Percentiles rank a stretch among this genome's conserved stretches.
phyloP scores from a whole-genome alignment of 2,329 filamentous ascomycete genomes.

The Cercospora sp. region DNA sequence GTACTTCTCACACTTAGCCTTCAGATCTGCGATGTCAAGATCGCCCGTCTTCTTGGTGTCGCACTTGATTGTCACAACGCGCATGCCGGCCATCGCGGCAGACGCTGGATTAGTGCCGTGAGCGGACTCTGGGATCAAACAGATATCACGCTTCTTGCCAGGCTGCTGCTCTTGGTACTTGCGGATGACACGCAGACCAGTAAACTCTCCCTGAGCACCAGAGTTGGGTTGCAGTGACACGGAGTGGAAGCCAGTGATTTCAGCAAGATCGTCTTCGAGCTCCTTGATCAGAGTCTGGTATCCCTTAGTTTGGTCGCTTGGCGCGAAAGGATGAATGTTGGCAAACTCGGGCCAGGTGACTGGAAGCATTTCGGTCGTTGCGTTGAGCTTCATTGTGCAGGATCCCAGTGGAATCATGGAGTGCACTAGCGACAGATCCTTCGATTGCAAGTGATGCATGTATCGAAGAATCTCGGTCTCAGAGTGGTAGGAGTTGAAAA shows the following conservation, averaged over 20 bases:
- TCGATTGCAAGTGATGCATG: slow-evolving; percentile 89
- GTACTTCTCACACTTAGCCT: slow-evolving; percentile 86
- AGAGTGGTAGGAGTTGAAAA: slow-evolving; percentile 93
- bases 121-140: slow-evolving; percentile 90
- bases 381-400: slow-evolving; percentile 98
- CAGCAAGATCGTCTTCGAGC: slow-evolving; percentile 72
- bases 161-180: slow-evolving; percentile 73
- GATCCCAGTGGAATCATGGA: slow-evolving; percentile 98
- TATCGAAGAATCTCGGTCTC: slow-evolving; percentile 94
- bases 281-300: slow-evolving; percentile 70
- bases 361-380: slow-evolving; percentile 88
- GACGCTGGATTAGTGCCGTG: slow-evolving; percentile 96
- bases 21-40: slow-evolving; percentile 80
- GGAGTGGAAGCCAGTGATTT: slow-evolving; percentile 87
- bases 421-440: slow-evolving; percentile 89
- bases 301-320: slow-evolving; percentile 62
- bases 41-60: slow-evolving; percentile 77
- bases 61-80: slow-evolving; percentile 89
- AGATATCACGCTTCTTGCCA: slow-evolving; percentile 78
- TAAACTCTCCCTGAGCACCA: slow-evolving; percentile 92
- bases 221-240: slow-evolving; percentile 93
- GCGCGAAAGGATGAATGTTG: slow-evolving; percentile 78
- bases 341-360: slow-evolving; percentile 75
- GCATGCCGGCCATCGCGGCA: slow-evolving; percentile 94
- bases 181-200: slow-evolving; percentile 83